Evolutionary conservation across 129 eudicot species (phyloP).

Genomic region (Erigeron canadensis): DNA sequence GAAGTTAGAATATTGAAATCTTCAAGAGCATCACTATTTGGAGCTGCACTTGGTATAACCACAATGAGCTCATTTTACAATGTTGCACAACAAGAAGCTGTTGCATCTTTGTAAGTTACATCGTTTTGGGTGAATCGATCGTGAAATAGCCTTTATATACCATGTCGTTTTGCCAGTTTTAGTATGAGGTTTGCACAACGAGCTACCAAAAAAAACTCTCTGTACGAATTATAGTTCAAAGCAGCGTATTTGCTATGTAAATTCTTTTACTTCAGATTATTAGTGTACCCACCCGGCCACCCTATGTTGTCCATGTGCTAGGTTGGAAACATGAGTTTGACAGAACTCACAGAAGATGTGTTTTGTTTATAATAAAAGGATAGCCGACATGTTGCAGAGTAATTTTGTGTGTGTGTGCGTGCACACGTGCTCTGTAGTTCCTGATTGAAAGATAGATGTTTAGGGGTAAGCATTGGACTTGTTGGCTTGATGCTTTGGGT

Average conservation of each 20-base stretch:
- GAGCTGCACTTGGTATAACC: conserved; percentile 78
- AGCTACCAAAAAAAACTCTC: conserved; percentile 7
- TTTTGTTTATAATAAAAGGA: no score
- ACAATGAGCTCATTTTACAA: conserved; percentile 73
- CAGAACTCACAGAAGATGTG: no score
- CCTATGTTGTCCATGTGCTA: no score
- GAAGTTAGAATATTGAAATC: conserved; percentile 76
- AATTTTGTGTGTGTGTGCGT: no score
- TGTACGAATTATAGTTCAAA: conserved; percentile 9
- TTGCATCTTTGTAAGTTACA: conserved; percentile 37
- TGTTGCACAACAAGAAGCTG: conserved; percentile 44
- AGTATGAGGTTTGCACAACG: not conserved
- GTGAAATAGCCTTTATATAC: conserved; percentile 8
- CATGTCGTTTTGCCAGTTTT: conserved; percentile 1
- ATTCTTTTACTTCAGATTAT: not conserved
- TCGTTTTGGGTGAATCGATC: conserved; percentile 10
- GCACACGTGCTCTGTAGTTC: no score
- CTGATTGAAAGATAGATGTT: not conserved
- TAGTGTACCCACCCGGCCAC: no score
- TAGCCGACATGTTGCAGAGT: no score
- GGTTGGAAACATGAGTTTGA: no score
- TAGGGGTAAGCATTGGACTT: not conserved
- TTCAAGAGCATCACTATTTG: conserved; percentile 82
- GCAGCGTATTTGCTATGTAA: not conserved
- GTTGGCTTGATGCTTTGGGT: not conserved